A percentile compares a stretch with the other conserved stretches of the same genome.
phyloP scores from a whole-genome alignment of 2,329 filamentous ascomycete genomes.

The Acrodontium crateriforme region DNA sequence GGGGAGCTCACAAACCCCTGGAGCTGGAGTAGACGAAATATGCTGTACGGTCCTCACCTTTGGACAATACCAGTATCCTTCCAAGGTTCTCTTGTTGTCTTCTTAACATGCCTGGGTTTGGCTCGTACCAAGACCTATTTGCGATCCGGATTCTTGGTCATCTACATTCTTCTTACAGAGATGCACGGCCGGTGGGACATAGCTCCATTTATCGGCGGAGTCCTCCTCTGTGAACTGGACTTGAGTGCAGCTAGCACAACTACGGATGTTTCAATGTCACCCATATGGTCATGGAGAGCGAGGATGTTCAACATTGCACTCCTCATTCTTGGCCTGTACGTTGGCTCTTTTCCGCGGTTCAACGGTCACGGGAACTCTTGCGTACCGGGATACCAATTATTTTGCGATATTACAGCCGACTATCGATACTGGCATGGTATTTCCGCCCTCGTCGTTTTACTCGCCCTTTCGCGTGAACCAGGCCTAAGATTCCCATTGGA shows the following conservation, averaged over 20 bases:
- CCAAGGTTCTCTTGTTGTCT: slow-evolving; percentile 50
- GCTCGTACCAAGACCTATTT: slow-evolving; percentile 41
- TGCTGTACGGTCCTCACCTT: slow-evolving; percentile 44
- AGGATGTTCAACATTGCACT: slow-evolving; percentile 1
- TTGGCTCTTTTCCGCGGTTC: too few relatives aligned
- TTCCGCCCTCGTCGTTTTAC: too few relatives aligned
- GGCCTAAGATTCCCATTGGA: too few relatives aligned
- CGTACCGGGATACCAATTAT: too few relatives aligned
- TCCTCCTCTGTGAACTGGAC: slow-evolving; percentile 50
- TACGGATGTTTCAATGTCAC: too few relatives aligned
- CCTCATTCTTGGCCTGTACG: neutral
- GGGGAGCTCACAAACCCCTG: slow-evolving; percentile 38
- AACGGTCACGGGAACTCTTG: too few relatives aligned
- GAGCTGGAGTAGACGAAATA: slow-evolving; percentile 47
- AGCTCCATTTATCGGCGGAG: slow-evolving; percentile 46
- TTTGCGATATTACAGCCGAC: too few relatives aligned
- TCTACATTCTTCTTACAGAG: slow-evolving; percentile 56
- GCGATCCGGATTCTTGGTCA: slow-evolving; percentile 42
- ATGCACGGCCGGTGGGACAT: slow-evolving; percentile 43
- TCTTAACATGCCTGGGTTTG: slow-evolving; percentile 43
- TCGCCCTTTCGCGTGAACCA: too few relatives aligned
- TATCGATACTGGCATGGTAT: too few relatives aligned
- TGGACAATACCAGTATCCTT: slow-evolving; percentile 54
- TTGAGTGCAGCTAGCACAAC: slow-evolving; percentile 31
- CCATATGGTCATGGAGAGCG: too few relatives aligned